Conservation (phyloP, 306 rosid genomes). For the Astragalus membranaceus region DNA sequence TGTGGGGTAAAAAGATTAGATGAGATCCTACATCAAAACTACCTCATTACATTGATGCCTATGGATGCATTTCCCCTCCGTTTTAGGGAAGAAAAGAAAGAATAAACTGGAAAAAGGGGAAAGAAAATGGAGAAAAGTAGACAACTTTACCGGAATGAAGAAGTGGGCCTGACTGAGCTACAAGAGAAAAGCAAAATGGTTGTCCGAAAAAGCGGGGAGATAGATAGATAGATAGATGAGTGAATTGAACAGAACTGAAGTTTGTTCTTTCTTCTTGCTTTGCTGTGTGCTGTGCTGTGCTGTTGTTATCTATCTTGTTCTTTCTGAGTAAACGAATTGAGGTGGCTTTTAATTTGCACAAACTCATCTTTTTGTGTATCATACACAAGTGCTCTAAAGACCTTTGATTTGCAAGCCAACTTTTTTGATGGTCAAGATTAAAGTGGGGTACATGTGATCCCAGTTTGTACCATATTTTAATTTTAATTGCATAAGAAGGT, state of each 20-base stretch:
- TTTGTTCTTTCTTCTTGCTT: background rate
- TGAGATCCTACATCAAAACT: constrained; percentile 26
- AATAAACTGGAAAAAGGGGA: constrained; percentile 1
- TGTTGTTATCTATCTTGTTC: background rate
- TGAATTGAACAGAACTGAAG: background rate
- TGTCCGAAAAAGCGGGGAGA: background rate
- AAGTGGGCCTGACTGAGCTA: constrained; percentile 11
- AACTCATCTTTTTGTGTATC: too few relatives aligned
- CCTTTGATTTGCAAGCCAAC: too few relatives aligned
- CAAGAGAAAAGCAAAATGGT: constrained; percentile 19
- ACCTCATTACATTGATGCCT: constrained; percentile 2
- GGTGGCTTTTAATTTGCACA: too few relatives aligned
- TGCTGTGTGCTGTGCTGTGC: too few relatives aligned
- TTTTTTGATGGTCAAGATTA: too few relatives aligned
- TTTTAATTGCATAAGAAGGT: too few relatives aligned
- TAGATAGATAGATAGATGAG: background rate
- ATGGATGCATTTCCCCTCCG: background rate
- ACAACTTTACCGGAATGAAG: constrained; percentile 33
- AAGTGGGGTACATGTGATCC: too few relatives aligned
- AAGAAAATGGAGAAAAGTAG: constrained; percentile 12
- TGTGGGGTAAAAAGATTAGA: constrained; percentile 11
- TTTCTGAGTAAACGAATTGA: background rate
- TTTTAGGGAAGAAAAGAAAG: background rate
- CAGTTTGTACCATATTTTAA: too few relatives aligned
- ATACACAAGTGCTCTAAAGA: too few relatives aligned